Percentiles rank a stretch among this genome's conserved stretches.
These are phyloP conservation scores for Ogataea neopini DNA, from an alignment of 805 yeast genomes.

Conservation along the genomic window DNA sequence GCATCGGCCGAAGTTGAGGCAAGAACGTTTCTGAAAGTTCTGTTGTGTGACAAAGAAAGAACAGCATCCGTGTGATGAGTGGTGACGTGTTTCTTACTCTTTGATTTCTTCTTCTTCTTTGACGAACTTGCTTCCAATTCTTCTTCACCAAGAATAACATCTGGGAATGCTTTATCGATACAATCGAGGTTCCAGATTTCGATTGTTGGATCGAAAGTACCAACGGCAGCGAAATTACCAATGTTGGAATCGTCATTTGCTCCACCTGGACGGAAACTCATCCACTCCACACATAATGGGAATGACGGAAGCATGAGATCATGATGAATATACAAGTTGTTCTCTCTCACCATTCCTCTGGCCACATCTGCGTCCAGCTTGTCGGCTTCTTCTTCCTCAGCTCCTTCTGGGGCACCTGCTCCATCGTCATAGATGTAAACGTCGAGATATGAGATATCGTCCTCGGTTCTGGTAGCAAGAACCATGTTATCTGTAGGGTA, in stretches of 20 bases:
- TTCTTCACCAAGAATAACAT: conserved; percentile 83
- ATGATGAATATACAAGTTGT: conserved; percentile 88
- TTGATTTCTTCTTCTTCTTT: conserved; percentile 54
- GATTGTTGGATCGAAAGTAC: conserved; percentile 96
- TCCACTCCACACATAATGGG: conserved; percentile 96
- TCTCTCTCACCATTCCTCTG: conserved; percentile 68
- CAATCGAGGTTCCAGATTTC: conserved; percentile 96
- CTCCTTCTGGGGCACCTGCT: conserved; percentile 75
- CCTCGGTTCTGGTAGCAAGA: conserved; percentile 93
- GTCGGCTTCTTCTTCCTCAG: conserved; percentile 66
- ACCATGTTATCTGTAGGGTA: conserved; percentile 89
- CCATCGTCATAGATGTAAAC: conserved; percentile 95
- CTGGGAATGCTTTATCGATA: conserved; percentile 93
- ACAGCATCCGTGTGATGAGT: conserved; percentile 95
- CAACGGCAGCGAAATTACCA: conserved; percentile 94
- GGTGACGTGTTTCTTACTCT: conserved; percentile 47
- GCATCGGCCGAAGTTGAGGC: conserved; percentile 95
- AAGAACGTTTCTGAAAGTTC: conserved; percentile 74
- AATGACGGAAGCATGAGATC: conserved; percentile 96
- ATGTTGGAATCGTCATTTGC: conserved; percentile 45
- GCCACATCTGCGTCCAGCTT: conserved; percentile 71
- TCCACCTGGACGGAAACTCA: conserved; percentile 67
- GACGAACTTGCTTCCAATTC: conserved; percentile 40
- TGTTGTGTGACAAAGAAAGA: conserved; percentile 81
- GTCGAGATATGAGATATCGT: conserved; percentile 87